phyloP scores from a whole-genome alignment of 768 basidiomycete species.

The Rhodotorula diobovata region DNA sequence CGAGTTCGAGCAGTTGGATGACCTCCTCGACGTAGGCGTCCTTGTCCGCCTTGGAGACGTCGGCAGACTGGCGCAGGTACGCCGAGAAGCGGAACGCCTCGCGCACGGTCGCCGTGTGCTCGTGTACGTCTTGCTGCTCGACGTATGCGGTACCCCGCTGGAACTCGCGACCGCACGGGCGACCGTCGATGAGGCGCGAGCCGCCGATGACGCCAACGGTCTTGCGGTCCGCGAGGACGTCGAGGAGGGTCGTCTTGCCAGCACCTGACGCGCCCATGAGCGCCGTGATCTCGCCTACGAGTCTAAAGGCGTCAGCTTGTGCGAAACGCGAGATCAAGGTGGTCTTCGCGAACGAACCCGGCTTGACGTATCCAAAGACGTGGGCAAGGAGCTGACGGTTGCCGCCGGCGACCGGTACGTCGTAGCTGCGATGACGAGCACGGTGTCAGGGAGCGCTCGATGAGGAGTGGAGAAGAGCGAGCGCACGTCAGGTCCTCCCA shows the following conservation, averaged over 20 bases:
- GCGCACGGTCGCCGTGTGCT: constrained; percentile 59
- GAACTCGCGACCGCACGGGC: constrained; percentile 56
- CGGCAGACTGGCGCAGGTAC: constrained; percentile 42
- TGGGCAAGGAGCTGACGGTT: constrained; percentile 38
- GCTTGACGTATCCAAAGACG: constrained; percentile 52
- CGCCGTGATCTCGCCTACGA: constrained; percentile 65
- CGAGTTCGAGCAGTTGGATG: constrained; percentile 77
- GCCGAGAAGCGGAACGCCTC: constrained; percentile 44
- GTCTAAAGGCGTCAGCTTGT: background rate
- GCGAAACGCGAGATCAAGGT: background rate
- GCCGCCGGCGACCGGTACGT: constrained; percentile 31
- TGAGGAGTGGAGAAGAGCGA: constrained; percentile 49
- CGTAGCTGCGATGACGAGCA: constrained; percentile 1
- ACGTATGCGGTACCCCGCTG: constrained; percentile 62
- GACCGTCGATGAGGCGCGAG: constrained; percentile 62
- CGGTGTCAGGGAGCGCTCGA: background rate
- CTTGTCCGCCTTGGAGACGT: constrained; percentile 43
- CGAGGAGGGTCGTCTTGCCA: constrained; percentile 57
- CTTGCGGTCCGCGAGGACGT: constrained; percentile 61
- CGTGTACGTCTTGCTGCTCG: constrained; percentile 77
- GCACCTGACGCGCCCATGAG: constrained; percentile 83
- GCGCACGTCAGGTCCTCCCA: constrained; percentile 60
- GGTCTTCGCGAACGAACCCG: constrained; percentile 46
- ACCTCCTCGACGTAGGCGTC: constrained; percentile 52
- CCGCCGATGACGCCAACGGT: constrained; percentile 68